phyloP scores from a whole-genome alignment of 1,284 basidiomycete species.

The Veloporphyrellus conicus region DNA sequence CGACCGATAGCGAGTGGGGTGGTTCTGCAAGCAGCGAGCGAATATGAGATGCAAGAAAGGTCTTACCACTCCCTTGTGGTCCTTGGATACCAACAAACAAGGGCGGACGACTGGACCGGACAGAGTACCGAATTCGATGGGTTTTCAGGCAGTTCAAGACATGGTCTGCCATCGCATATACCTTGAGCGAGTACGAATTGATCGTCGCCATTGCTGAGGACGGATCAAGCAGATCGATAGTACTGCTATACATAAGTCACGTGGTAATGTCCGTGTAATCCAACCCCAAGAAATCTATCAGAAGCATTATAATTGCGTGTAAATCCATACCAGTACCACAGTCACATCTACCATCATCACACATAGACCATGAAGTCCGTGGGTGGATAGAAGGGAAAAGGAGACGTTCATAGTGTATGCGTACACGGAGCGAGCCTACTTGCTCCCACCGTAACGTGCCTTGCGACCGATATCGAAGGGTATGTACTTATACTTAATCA shows the following conservation, averaged over 20 bases:
- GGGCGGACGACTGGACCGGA: constrained; percentile 34
- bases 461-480: constrained; percentile 91
- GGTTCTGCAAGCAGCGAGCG: constrained; percentile 45
- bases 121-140: constrained; percentile 26
- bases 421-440: constrained; percentile 16
- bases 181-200: constrained; percentile 22
- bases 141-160: constrained; percentile 38
- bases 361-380: constrained; percentile 10
- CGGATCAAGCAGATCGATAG: neutral
- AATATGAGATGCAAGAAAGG: constrained; percentile 60
- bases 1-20: constrained; percentile 54
- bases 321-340: constrained; percentile 28
- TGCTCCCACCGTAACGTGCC: constrained; percentile 59
- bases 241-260: constrained; percentile 9
- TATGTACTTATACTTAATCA: constrained; percentile 97
- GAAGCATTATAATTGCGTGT: constrained; percentile 25
- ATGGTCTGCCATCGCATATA: constrained; percentile 43
- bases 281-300: constrained; percentile 6
- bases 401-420: constrained; percentile 3
- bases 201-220: constrained; percentile 13
- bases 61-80: constrained; percentile 83
- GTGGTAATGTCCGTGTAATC: constrained; percentile 8
- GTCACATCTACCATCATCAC: constrained; percentile 19
- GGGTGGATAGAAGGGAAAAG: constrained; percentile 5
- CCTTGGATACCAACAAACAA: constrained; percentile 81